These are phyloP conservation scores for Waltergamsia citrina DNA, from an alignment of 2,329 filamentous ascomycete species.

Conservation along the genomic window DNA sequence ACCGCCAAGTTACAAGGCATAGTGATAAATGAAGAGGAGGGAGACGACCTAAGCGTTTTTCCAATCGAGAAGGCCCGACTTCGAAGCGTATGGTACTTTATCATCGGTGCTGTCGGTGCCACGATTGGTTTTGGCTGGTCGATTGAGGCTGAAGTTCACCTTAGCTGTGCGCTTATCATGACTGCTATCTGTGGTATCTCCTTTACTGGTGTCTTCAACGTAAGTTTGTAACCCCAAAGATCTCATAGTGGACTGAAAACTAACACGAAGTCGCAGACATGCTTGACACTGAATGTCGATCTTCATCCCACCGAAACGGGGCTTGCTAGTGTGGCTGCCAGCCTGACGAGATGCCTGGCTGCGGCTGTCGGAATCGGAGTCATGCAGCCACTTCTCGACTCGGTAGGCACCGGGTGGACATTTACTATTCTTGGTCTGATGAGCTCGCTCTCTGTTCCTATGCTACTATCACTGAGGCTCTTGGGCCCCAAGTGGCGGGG, in stretches of 20 bases:
- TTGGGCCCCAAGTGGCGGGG: no score
- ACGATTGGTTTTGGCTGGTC: not conserved
- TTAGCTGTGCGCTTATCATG: not conserved
- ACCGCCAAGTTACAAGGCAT: not conserved
- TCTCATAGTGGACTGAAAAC: not conserved
- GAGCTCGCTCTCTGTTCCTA: no score
- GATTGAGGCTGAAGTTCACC: not conserved
- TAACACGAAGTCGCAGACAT: no score
- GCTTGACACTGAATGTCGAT: not conserved
- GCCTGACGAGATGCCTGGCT: not conserved
- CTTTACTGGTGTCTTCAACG: not conserved
- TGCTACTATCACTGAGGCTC: no score
- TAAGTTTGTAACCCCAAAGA: not conserved
- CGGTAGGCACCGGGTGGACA: no score
- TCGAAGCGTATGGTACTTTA: not conserved
- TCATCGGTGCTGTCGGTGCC: not conserved
- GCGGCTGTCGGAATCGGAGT: not conserved
- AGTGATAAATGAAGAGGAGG: not conserved
- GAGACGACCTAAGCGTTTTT: not conserved
- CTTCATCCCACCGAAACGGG: not conserved
- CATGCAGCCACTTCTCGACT: not conserved
- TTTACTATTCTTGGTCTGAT: no score
- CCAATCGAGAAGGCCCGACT: not conserved
- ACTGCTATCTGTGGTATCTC: not conserved
- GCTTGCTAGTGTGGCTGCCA: not conserved